Percentiles rank a stretch among this genome's conserved stretches.
Evolutionary conservation across 1,284 basidiomycete species (phyloP).

Genomic region (Leccinum fuscescens): DNA sequence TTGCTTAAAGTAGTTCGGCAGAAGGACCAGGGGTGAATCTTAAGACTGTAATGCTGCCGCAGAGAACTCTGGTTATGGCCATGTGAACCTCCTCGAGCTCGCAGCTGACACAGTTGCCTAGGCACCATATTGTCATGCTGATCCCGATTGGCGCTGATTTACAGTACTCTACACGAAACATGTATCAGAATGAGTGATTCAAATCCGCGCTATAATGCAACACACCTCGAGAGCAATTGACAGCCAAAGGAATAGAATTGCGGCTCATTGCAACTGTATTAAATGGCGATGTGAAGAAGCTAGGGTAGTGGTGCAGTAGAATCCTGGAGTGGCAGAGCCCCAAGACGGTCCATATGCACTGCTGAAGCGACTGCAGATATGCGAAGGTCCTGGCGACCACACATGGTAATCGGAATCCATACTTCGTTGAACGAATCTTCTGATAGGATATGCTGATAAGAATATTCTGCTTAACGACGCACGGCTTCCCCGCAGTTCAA

Average conservation of each 20-base stretch:
- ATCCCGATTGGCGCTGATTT: neutral
- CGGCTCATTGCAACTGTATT: neutral
- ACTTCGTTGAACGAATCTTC: neutral
- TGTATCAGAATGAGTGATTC: neutral
- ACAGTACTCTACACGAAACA: neutral
- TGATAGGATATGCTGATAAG: neutral
- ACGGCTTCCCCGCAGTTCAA: neutral
- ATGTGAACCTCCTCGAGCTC: neutral
- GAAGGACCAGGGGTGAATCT: neutral
- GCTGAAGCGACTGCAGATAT: neutral
- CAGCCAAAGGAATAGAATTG: neutral
- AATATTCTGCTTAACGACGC: neutral
- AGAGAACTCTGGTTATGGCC: neutral
- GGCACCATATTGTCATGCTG: neutral
- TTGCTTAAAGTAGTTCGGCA: slow-evolving; percentile 6
- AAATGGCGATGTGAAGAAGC: neutral
- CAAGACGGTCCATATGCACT: too few species aligned
- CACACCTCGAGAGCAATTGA: neutral
- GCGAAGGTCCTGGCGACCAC: neutral
- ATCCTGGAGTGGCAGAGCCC: neutral
- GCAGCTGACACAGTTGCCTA: neutral
- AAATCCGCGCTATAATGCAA: neutral
- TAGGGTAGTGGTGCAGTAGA: neutral
- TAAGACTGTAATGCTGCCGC: neutral
- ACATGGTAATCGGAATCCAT: neutral